phyloP scores from a whole-genome alignment of 495 filamentous ascomycete genomes.

The Hypoxylon fragiforme region DNA sequence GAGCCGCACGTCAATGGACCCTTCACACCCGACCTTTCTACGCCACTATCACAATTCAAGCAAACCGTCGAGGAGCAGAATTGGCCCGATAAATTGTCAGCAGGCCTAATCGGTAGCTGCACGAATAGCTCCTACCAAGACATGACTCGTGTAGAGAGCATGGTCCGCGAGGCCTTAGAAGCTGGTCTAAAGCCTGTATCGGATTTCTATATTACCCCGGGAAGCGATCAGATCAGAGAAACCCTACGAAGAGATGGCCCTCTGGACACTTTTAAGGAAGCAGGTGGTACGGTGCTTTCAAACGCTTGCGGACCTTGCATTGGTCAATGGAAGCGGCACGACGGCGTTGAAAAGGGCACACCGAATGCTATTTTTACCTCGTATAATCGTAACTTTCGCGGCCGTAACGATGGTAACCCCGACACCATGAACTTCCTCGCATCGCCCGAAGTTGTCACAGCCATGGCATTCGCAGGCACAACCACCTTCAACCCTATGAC shows the following conservation, averaged over 20 bases:
- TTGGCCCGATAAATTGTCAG: slow-evolving; percentile 89
- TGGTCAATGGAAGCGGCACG: slow-evolving; percentile 94
- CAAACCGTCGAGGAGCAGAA: slow-evolving; percentile 77
- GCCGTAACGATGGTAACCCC: slow-evolving; percentile 94
- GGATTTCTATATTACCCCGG: slow-evolving; percentile 94
- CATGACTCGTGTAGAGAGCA: slow-evolving; percentile 90
- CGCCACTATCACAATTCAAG: slow-evolving; percentile 85
- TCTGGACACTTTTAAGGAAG: slow-evolving; percentile 80
- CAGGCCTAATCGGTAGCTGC: slow-evolving; percentile 94
- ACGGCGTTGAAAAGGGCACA: slow-evolving; percentile 77
- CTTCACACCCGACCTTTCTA: slow-evolving; percentile 93
- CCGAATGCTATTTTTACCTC: slow-evolving; percentile 95
- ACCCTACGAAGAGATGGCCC: slow-evolving; percentile 87
- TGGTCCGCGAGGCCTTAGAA: slow-evolving; percentile 85
- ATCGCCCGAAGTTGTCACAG: slow-evolving; percentile 93
- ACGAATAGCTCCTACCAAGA: slow-evolving; percentile 99
- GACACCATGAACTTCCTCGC: slow-evolving; percentile 98
- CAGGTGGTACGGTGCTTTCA: slow-evolving; percentile 86
- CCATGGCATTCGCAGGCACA: slow-evolving; percentile 87
- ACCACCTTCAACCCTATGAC: slow-evolving; percentile 97
- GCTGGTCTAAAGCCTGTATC: slow-evolving; percentile 86
- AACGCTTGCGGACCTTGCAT: slow-evolving; percentile 97
- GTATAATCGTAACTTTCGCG: slow-evolving; percentile 98
- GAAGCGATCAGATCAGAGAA: slow-evolving; percentile 94
- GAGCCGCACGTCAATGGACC: slow-evolving; percentile 98